A percentile compares a stretch with the other conserved stretches of the same genome.
phyloP scores from a whole-genome alignment of 176 grass and related monocot species.

The Triticum aestivum region IWGSC_CS_RefSeq_v2.1 NC_057814.1:435283041-435283540 shows the following conservation, averaged over 20 bases:
- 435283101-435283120: slow-evolving; percentile 91
- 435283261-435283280: background rate
- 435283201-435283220: slow-evolving; percentile 46
- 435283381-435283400: background rate
- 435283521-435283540: slow-evolving; percentile 68
- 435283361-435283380: slow-evolving; percentile 61
- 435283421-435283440: background rate
- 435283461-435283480: slow-evolving; percentile 41
- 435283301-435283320: slow-evolving; percentile 23
- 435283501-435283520: slow-evolving; percentile 83
- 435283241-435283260: background rate
- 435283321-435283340: slow-evolving; percentile 41
- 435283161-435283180: slow-evolving; percentile 55
- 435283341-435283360: slow-evolving; percentile 55
- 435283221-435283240: background rate
- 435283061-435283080: background rate
- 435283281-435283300: background rate
- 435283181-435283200: slow-evolving; percentile 44
- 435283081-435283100: background rate
- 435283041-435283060: background rate
- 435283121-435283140: slow-evolving; percentile 77
- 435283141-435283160: slow-evolving; percentile 47
- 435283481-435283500: slow-evolving; percentile 88
- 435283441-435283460: background rate
- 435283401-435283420: background rate